Evolutionary conservation across 2,329 filamentous ascomycete species (phyloP), one percentile per base, ranked within the genome.

Genomic region (Alternaria triticimaculans): DNA sequence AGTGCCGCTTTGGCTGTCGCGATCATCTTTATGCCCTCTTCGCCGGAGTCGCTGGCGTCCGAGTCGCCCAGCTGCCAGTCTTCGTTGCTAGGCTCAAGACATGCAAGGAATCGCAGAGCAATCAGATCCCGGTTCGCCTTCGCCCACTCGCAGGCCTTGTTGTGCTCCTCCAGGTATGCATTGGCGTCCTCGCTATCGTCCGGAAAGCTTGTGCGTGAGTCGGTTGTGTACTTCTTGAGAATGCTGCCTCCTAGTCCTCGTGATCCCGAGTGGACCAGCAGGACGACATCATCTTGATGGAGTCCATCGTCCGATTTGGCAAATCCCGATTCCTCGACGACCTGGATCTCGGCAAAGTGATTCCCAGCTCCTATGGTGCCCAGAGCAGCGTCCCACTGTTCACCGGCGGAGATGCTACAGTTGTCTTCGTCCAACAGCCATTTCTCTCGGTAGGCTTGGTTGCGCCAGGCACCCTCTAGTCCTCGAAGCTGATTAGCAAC

Each of bases 321-420:
- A 14, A 62, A 46, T 25, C 58, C 56, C 45, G 54, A 65, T n/a
- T 73, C 65, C 53, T 80, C 79, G 1, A 82, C 75, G 2, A 81
- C 72, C 58, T 81, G 78, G 14, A 80, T 67, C 61, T 82, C 79
- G 23, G 76, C 79, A 41, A 82, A 80, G 55, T 81, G 78, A 55
- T 80, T 80, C 0, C 79, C 79, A 9, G 76, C 76, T 7, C 80
- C 78, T 54, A 81, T 80, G 4, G 80, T 81, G 4, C 80, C 79
- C 5, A 81, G 59, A 2, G 67, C 62, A 12, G 23, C 48, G 60
- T 80, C 78, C 75, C 75, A 81, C 53, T 77, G 63, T 56, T 70
- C 55, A 2, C 78, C 78, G 10, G 74, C 74, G 21, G 72, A 67
- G 48, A 62, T 76, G 26, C 59, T 70, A 8, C 14, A 30, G 20